Base-by-base conservation (phyloP, 305 asterid genomes). In the Andrographis paniculata region DNA sequence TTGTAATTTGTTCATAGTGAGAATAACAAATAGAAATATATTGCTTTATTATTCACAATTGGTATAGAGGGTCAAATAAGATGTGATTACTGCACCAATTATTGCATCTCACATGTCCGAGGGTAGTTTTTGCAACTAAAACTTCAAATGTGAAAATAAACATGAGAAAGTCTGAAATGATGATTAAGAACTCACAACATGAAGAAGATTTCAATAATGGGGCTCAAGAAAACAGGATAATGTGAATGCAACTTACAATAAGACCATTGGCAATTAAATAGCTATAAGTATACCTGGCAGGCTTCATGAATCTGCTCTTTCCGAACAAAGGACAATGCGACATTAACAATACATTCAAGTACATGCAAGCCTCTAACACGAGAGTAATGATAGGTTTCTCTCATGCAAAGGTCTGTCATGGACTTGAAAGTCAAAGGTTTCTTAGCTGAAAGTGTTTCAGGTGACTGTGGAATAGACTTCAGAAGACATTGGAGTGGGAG, bases 231-330 rank as follows among this genome's bases (percentile, higher is more conserved):
- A 46, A 56, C n/a, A n/a, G 48, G 44, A 55, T 23, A 56, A 36
- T 53, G 47, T 44, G n/a, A 53, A 57, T 45, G 46, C 43, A 55
- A 39, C 44, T 45, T 17, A 20, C 46, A 52, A 43, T 35, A 20
- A 11, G 42, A 42, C 30, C 58, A 62, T 18, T 40, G n/a, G 41
- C 40, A 28, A 45, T 52, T 14, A 49, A 42, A 28, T 19, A 42
- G 62, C 56, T 30, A 40, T 17, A 50, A 17, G 41, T 21, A 59
- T 49, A 91, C 99, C 88, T 74, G 65, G 63, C 84, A 72, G 62
- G 96, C 96, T 75, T 86, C 93, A 65, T 75, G 76, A 63, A 91
- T 80, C 65, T 80, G 79, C 73, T 80, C 94, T 50, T 69, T 72
- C 68, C 77, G 78, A 55, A 91, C 78, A 61, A 78, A 75, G 59